A percentile compares a stretch with the other conserved stretches of the same genome.
Evolutionary conservation across 2,329 filamentous ascomycete species (phyloP).

Genomic region (Magnaporthiopsis incrustans): DNA sequence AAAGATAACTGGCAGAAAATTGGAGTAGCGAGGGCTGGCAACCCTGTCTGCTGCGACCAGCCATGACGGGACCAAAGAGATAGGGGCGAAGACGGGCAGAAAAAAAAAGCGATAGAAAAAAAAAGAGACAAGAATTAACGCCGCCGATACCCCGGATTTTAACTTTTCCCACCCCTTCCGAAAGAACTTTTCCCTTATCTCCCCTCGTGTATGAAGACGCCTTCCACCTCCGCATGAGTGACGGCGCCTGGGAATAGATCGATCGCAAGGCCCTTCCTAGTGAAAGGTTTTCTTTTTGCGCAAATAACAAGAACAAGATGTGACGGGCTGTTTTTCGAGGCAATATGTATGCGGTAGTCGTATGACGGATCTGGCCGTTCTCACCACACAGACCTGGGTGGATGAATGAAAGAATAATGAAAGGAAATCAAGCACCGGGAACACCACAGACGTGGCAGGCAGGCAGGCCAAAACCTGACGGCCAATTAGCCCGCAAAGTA

Average conservation of each 20-base stretch:
- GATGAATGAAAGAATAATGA: not conserved
- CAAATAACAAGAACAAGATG: not conserved
- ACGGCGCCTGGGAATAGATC: not conserved
- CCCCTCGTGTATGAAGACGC: not conserved
- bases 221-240: not conserved
- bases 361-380: not conserved
- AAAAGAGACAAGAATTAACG: not conserved
- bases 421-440: not conserved
- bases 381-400: not conserved
- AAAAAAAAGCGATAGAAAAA: not conserved
- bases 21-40: not conserved
- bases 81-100: not conserved
- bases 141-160: not conserved
- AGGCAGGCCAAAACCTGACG: not conserved
- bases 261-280: not conserved
- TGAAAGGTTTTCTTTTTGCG: not conserved
- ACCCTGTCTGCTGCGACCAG: not conserved
- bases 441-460: not conserved
- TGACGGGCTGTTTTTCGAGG: slow-evolving; percentile 5
- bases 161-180: not conserved
- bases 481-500: not conserved
- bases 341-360: slow-evolving; percentile 5
- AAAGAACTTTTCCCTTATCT: not conserved
- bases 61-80: not conserved
- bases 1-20: not conserved